Evolutionary conservation across 495 filamentous ascomycete genomes (phyloP), one percentile per base, ranked within the genome.

Genomic region (Daldinia vernicosa): DNA sequence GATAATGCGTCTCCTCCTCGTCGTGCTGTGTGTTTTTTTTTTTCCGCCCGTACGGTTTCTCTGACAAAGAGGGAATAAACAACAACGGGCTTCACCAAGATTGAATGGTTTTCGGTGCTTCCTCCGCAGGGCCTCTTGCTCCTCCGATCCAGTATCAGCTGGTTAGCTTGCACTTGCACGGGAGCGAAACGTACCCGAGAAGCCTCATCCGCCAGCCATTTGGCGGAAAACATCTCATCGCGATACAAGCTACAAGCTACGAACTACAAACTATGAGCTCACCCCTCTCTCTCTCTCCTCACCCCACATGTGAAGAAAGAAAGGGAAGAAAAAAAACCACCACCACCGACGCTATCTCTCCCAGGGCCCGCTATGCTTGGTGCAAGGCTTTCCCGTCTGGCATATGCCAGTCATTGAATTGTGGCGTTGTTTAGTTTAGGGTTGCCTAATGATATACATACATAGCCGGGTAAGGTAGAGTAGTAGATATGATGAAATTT

Each of bases 401-500:
- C 70, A 73, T 73, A 73, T 73, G 70, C 70, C 70, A 69, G 70
- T 73, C 70, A 73, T 73, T 47, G 12, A 33, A 53, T 28, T 63
- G 70, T 69, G 70, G 70, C 66, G 66, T 73, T 26, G 17, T 61
- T 58, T 60, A 66, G 17, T 61, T 58, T 60, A 66, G 70, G 66
- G 62, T 69, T 62, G 40, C 50, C 60, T 55, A 52, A 65, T 69
- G 70, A 73, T 73, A 61, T 61, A 64, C 70, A 40, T 66, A 56
- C 57, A 60, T 37, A 50, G 55, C 43, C 40, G 30, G 24, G 26
- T 30, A 53, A 14, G n/a, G 14, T 43, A 28, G 22, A 30, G 37
- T 58, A 15, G 53, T 17, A 53, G 50, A 35, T 6, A 50, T 47
- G 51, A 56, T 58, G 54, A 43, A 58, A 67, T 62, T 19, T 51